Base-by-base conservation (phyloP, 1,284 basidiomycete genomes). In the Wallemia mellicola region DNA sequence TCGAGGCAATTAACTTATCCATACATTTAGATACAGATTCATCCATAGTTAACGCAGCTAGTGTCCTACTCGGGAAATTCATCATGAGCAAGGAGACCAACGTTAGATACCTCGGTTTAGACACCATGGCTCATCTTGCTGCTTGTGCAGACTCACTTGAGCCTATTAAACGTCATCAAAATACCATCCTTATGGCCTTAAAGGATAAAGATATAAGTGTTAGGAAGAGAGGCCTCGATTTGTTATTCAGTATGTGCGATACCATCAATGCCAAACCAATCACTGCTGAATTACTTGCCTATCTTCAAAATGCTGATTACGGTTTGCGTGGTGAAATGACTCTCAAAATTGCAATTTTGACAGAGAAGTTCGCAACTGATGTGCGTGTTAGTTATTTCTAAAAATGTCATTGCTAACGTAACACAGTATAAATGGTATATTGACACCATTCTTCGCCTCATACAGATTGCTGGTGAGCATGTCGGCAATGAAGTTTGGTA, bases 401-500 rank as follows among this genome's bases (percentile, higher is more conserved):
- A 55, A n/a, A n/a, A n/a, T n/a, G n/a, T n/a, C n/a, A n/a, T n/a
- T n/a, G n/a, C n/a, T n/a, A n/a, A n/a, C n/a, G n/a, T 55, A 57
- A 61, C 60, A 62, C 61, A 27, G 62, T 91, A 89, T 71, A 86
- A 87, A 71, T 88, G 87, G 86, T 94, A 95, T 73, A 83, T 95
- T 62, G 89, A 95, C 70, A 95, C 88, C 61, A 86, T 96, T 65
- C 72, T 98, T 64, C 83, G 91, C 68, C 78, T 98, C 61, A 91
- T 99, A 70, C 86, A 85, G 67, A 81, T 88, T 57, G 94, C 94
- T 2, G 94, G 94, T 58, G 94, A 96, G 67, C 91, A 96, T 68
- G 91, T 98, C 59, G 89, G 92, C 59, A 92, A 96, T 63, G 91
- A 96, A 73, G 91, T 98, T 27, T 98, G 94, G 94, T 96, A 92